Base-by-base conservation (phyloP, 257 asterid genomes). In the Anisodus acutangulus region DNA sequence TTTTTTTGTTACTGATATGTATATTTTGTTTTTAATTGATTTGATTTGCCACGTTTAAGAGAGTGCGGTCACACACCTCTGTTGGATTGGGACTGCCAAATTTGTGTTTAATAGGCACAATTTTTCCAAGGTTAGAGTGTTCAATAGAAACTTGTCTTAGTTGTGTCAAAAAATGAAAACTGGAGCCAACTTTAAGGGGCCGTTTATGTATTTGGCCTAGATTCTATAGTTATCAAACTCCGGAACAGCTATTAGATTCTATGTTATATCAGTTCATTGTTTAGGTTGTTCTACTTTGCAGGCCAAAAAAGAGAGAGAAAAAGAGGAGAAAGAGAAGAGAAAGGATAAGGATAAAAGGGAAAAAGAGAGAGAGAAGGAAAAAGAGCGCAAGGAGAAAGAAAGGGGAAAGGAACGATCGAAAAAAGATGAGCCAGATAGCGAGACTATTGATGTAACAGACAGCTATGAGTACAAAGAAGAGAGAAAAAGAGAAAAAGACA, bases 271-370 rank as follows among this genome's bases (percentile, higher is more conserved):
- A 26, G 26, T 51, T 76, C 62, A 51, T 26, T 49, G 63, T 78
- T 78, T 69, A 69, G 62, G 35, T 79, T 84, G 47, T 60, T 57
- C 58, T 72, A 66, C 84, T 66, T 86, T 70, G 83, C 90, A 96
- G 99, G 94, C 91, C 78, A 96, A 93, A 91, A 96, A 92, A 86
- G 98, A 94, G 86, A 93, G 43, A 88, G 99, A 96, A 60, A 89
- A 93, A 84, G 98, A 95, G 88, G 98, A 95, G 87, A 93, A 93
- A 83, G 97, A 93, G 63, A 92, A 90, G 91, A 91, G 86, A 87
- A 92, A 90, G 82, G 96, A 92, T 15, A 90, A 89, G 85, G 94
- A 92, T 69, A 87, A 89, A 81, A 83, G 84, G 83, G 90, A 87
- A 82, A 88, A 87, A 80, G 89, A 90, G 79, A 84, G 54, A 83